A percentile compares a stretch with the other conserved stretches of the same genome.
Evolutionary conservation across 176 grass and related monocot genomes (phyloP).

Genomic region (Musa beccarii): DNA sequence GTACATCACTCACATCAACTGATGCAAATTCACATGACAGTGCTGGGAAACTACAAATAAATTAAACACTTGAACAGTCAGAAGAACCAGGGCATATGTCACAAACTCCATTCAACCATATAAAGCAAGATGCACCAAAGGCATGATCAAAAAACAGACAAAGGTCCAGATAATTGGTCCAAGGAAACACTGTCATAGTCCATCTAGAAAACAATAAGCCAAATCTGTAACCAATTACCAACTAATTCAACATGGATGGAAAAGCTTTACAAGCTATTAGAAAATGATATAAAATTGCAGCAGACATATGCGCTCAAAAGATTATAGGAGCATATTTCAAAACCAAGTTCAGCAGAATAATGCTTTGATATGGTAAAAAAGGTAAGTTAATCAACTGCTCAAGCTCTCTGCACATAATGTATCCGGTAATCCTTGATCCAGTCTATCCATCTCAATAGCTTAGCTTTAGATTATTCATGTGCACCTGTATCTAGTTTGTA

Average conservation of each 20-base stretch:
- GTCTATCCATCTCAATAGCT: background rate
- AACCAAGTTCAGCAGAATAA: background rate
- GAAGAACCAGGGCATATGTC: slow-evolving; percentile 10
- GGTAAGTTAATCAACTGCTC: background rate
- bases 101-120: too few species aligned
- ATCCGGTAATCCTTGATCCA: background rate
- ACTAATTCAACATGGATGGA: background rate
- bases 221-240: background rate
- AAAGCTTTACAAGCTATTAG: too few species aligned
- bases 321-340: background rate
- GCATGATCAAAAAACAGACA: background rate
- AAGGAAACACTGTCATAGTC: background rate
- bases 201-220: background rate
- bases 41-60: slow-evolving; percentile 77
- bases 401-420: background rate
- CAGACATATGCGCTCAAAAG: too few species aligned
- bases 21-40: slow-evolving; percentile 98
- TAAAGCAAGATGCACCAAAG: background rate
- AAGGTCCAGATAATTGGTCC: background rate
- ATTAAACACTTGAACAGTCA: background rate
- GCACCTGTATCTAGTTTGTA: background rate
- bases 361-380: background rate
- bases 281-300: too few species aligned
- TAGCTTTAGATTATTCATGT: background rate
- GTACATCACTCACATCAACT: slow-evolving; percentile 87